Evolutionary conservation across 1,139 yeast species (phyloP), one percentile per base, ranked within the genome.

Genomic region (Blastobotrys proliferans): DNA sequence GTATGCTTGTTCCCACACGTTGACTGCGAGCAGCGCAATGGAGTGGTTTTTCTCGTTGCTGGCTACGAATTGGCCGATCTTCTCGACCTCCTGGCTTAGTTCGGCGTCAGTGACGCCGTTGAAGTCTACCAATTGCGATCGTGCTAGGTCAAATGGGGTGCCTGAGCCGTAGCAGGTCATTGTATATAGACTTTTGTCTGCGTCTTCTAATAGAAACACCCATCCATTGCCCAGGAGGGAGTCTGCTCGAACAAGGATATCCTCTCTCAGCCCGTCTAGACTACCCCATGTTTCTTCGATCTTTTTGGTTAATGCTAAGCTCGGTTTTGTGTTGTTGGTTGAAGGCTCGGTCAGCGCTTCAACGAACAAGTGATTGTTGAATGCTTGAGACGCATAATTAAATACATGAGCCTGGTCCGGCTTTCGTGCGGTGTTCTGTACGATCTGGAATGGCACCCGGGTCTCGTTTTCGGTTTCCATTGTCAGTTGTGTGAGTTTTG

Each of bases 381-480:
- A 94, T 2, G 90, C 82, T 62, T 85, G 95, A 3, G 96, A 84
- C 10, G 98, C 97, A 59, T 74, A 78, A 67, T 88, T 94, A 72
- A 83, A 90, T 11, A 83, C 69, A 46, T 79, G 77, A 32, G 90
- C 83, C 56, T 77, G 77, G 32, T 81, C 77, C 26, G 85, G 73
- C 53, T 78, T 79, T 56, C 77, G 76, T 6, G 94, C 85, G 1
- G 94, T 79, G 55, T 80, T 76, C 48, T 85, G 70, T 52, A 87
- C 65, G 50, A 88, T 79, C 51, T 85, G 87, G 62, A 83, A 81
- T 3, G 97, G 94, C 17, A 75, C 69, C 60, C 86, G 77, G 9
- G 84, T 74, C 64, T 88, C 97, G 61, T 80, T 75, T 50, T 80
- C 83, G 0, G 95, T 86, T 13, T 65, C 70, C 26, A 59, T 78